These are phyloP conservation scores for Hygrophila difformis DNA, from an alignment of 257 asterid species.

Conservation along the genomic window DNA sequence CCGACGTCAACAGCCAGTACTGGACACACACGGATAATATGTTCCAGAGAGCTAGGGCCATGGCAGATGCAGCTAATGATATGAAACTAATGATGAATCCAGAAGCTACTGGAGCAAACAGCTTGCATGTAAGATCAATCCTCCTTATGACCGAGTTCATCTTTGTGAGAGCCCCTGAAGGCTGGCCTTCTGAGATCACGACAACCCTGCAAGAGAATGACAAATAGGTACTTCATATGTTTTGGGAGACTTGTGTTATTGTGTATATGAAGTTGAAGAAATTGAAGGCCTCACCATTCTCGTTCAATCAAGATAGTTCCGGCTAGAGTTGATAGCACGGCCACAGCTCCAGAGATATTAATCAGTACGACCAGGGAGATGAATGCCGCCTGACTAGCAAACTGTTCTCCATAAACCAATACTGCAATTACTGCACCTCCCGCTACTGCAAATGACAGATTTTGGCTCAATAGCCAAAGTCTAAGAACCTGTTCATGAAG, in stretches of 20 bases:
- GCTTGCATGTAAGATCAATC: constrained; percentile 66
- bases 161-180: constrained; percentile 42
- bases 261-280: too few species aligned
- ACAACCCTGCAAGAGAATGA: constrained; percentile 78
- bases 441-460: constrained; percentile 64
- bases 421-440: constrained; percentile 75
- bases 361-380: constrained; percentile 38
- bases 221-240: neutral
- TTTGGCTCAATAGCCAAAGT: constrained; percentile 68
- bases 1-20: constrained; percentile 69
- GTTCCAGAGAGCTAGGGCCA: constrained; percentile 61
- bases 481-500: constrained; percentile 41
- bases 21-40: constrained; percentile 57
- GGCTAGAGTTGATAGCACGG: constrained; percentile 75
- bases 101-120: constrained; percentile 61
- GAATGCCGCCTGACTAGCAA: constrained; percentile 34
- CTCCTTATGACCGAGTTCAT: constrained; percentile 80
- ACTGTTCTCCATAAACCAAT: constrained; percentile 28
- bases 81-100: constrained; percentile 85
- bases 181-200: constrained; percentile 75
- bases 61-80: constrained; percentile 70
- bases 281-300: constrained; percentile 45
- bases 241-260: too few species aligned
- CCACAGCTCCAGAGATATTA: constrained; percentile 72
- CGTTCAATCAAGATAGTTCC: constrained; percentile 91